A percentile compares a stretch with the other conserved stretches of the same genome.
These are phyloP conservation scores for Diplogelasinospora grovesii DNA, from an alignment of 495 filamentous ascomycete genomes.

Conservation along the genomic window DNA sequence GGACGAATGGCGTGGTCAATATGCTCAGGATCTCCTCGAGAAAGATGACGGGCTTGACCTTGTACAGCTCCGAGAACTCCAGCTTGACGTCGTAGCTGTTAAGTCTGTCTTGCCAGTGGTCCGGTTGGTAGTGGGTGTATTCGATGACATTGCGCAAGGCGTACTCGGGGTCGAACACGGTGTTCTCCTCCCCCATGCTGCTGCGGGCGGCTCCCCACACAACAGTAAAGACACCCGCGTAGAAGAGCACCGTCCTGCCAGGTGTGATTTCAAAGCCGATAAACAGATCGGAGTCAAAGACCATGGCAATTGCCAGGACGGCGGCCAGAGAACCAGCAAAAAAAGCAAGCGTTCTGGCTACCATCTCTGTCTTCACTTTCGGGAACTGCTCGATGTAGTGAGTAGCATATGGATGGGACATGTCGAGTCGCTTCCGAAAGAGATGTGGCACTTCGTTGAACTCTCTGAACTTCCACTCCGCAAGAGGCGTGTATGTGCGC, in stretches of 20 bases:
- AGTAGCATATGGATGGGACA: slow-evolving; percentile 90
- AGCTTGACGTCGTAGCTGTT: slow-evolving; percentile 78
- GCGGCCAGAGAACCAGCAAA: slow-evolving; percentile 77
- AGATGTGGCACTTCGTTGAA: slow-evolving; percentile 95
- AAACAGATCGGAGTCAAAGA: slow-evolving; percentile 86
- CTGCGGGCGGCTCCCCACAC: slow-evolving; percentile 77
- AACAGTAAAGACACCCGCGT: slow-evolving; percentile 60
- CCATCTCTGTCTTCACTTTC: slow-evolving; percentile 82
- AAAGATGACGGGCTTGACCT: slow-evolving; percentile 84
- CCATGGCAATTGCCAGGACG: slow-evolving; percentile 69
- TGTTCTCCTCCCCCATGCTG: slow-evolving; percentile 74
- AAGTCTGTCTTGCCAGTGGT: slow-evolving; percentile 78
- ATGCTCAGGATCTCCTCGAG: slow-evolving; percentile 88
- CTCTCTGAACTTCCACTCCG: slow-evolving; percentile 97
- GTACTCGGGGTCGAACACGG: slow-evolving; percentile 87
- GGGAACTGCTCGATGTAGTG: slow-evolving; percentile 95
- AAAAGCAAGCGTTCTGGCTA: slow-evolving; percentile 78
- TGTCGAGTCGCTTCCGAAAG: slow-evolving; percentile 80
- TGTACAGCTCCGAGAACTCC: slow-evolving; percentile 84
- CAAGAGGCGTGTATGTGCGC: slow-evolving; percentile 84
- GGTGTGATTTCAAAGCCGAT: slow-evolving; percentile 83
- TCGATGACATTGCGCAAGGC: slow-evolving; percentile 81
- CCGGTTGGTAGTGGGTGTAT: slow-evolving; percentile 84
- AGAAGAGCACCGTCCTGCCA: slow-evolving; percentile 79
- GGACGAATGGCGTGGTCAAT: slow-evolving; percentile 81